Conservation (phyloP, 202 grass and related monocot genomes). For the Schoenoplectus tabernaemontani region DNA sequence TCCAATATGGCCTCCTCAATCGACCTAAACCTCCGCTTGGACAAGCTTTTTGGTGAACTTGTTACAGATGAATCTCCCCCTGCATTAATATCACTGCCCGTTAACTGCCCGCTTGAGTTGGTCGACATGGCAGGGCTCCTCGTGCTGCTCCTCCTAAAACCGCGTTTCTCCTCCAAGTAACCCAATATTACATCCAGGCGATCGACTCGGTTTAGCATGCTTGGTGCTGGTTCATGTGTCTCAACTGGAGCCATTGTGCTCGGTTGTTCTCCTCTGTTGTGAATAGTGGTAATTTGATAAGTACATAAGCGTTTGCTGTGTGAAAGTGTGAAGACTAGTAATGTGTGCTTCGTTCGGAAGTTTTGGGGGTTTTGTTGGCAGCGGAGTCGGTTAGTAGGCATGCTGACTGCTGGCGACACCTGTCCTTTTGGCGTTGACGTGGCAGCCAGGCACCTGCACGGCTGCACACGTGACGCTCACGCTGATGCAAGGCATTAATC, state of each 20-base stretch:
- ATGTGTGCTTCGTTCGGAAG: background rate
- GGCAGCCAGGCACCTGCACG: background rate
- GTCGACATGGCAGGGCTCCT: background rate
- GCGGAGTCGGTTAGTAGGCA: background rate
- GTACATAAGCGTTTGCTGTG: background rate
- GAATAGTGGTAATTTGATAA: background rate
- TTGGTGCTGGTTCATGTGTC: conserved; percentile 14
- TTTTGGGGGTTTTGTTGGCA: background rate
- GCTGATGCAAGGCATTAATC: background rate
- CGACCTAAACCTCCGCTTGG: background rate
- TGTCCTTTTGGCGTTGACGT: background rate
- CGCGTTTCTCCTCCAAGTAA: conserved; percentile 11
- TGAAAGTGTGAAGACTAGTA: background rate
- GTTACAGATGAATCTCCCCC: conserved; percentile 1
- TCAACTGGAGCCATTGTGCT: conserved; percentile 12
- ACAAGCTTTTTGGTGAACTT: conserved; percentile 22
- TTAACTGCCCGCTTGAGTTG: conserved; percentile 21
- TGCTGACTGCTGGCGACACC: background rate
- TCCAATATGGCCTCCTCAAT: conserved; percentile 20
- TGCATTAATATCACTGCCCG: background rate
- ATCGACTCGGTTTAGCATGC: conserved; percentile 17
- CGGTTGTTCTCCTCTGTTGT: no score
- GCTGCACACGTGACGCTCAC: background rate
- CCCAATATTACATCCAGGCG: conserved; percentile 19
- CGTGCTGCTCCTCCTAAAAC: background rate